Conservation (phyloP, 139 green algal species). For the Chlorella vulgaris region DNA sequence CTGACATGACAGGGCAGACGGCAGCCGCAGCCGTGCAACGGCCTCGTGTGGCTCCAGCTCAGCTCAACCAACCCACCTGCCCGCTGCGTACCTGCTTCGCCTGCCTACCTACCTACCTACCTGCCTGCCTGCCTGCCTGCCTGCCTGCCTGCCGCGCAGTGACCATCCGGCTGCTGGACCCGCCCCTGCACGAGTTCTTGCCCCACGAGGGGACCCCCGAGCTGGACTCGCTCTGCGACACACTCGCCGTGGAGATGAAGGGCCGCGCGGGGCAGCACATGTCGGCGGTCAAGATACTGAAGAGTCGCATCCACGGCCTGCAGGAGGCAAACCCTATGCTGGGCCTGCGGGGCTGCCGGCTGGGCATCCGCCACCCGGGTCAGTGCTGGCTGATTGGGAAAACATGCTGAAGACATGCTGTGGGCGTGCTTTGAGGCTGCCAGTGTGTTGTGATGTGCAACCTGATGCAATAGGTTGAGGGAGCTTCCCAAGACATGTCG, state of each 20-base stretch:
- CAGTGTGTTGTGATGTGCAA: too few species aligned
- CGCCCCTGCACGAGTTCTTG: conserved; percentile 95
- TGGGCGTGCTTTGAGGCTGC: too few species aligned
- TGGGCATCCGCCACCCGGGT: conserved; percentile 86
- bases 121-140: too few species aligned
- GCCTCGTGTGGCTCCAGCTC: too few species aligned
- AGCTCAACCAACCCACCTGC: neutral
- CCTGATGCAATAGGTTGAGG: too few species aligned
- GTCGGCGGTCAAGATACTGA: conserved; percentile 43
- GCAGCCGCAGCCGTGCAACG: too few species aligned
- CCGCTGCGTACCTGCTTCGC: too few species aligned
- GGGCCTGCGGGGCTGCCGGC: conserved; percentile 85
- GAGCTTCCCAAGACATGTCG: too few species aligned
- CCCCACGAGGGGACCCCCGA: conserved; percentile 68
- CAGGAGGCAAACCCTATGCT: conserved; percentile 89
- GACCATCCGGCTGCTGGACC: conserved; percentile 93
- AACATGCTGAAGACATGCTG: neutral
- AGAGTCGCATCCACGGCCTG: conserved; percentile 73
- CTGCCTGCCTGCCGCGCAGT: conserved; percentile 44
- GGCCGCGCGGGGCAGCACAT: conserved; percentile 35
- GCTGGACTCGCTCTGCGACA: conserved; percentile 66
- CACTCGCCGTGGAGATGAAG: conserved; percentile 60
- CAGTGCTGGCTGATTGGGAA: neutral
- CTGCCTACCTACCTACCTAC: too few species aligned
- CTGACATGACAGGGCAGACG: too few species aligned